Base-by-base conservation (phyloP, 1,284 basidiomycete genomes). In the Spongispora temasekensis region DNA sequence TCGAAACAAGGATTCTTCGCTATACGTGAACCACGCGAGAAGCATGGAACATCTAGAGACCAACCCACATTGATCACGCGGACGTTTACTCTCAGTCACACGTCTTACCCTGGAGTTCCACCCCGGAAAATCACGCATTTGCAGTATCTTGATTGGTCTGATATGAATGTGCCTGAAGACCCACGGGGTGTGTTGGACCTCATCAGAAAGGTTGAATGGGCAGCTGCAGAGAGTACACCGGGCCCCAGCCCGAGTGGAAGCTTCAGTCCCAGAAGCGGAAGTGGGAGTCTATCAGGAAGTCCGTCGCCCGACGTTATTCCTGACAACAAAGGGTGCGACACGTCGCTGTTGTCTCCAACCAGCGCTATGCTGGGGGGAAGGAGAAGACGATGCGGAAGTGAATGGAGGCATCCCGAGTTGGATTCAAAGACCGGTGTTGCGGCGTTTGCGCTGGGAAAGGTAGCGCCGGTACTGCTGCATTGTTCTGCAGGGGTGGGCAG, bases 401-500 rank as follows among this genome's bases (percentile, higher is more conserved):
- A 61, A 34, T 69, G 67, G 66, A 72, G 71, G n/a, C 69, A 75
- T 51, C 66, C 73, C 28, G 74, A 73, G 12, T 32, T 82, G 48
- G 86, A 89, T 59, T 67, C 75, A 15, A 73, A 76, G 58, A 83
- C 79, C 0, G 87, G 86, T 1, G 75, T 88, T 55, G 78, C 82
- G 27, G 71, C 76, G 53, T 79, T 81, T 64, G 82, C 81, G 6
- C 65, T 80, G 53, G 81, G 79, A 13, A 76, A 75, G 61, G 67
- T 73, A 19, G 71, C 79, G 31, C 89, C 89, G 1, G 81, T 92
- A 15, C 70, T 93, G 42, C 72, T 93, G 61, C 89, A 93, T 77
- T 95, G 94, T 71, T 95, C 93, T 21, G 95, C 95, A 0, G 95
- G 95, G 17, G 93, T 97, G 5, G 95, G 95, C 0, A 83, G 95